phyloP scores from a whole-genome alignment of 345 rosid species.

The Citrus australasica region DNA sequence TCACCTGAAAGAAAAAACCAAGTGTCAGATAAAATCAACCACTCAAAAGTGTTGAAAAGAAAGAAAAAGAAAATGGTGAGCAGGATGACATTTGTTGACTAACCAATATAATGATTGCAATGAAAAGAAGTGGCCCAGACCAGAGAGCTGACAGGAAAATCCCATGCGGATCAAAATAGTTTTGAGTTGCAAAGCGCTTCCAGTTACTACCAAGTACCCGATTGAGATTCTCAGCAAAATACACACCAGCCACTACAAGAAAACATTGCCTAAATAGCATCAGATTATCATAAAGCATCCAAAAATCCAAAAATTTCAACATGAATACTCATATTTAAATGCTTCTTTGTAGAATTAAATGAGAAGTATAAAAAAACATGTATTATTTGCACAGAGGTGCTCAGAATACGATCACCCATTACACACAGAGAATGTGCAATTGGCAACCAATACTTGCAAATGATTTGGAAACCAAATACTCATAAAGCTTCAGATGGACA shows the following conservation, averaged over 20 bases:
- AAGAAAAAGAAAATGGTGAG: background rate
- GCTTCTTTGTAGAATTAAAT: background rate
- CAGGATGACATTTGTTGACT: conserved; percentile 13
- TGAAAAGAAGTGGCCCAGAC: conserved; percentile 91
- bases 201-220: conserved; percentile 55
- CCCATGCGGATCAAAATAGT: conserved; percentile 88
- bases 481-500: background rate
- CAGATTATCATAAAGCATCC: background rate
- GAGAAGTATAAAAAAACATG: background rate
- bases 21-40: background rate
- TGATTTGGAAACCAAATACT: background rate
- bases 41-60: background rate
- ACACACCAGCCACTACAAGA: conserved; percentile 80
- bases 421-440: background rate
- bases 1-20: conserved; percentile 49
- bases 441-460: background rate
- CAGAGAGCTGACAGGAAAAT: conserved; percentile 76
- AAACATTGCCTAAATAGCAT: conserved; percentile 8
- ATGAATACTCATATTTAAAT: background rate
- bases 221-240: conserved; percentile 83
- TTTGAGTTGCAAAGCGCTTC: conserved; percentile 83
- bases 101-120: conserved; percentile 83
- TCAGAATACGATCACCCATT: background rate
- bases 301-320: background rate
- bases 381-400: background rate